These are phyloP conservation scores for Cicer judaicum DNA, from an alignment of 306 rosid genomes.

Conservation along the genomic window DNA sequence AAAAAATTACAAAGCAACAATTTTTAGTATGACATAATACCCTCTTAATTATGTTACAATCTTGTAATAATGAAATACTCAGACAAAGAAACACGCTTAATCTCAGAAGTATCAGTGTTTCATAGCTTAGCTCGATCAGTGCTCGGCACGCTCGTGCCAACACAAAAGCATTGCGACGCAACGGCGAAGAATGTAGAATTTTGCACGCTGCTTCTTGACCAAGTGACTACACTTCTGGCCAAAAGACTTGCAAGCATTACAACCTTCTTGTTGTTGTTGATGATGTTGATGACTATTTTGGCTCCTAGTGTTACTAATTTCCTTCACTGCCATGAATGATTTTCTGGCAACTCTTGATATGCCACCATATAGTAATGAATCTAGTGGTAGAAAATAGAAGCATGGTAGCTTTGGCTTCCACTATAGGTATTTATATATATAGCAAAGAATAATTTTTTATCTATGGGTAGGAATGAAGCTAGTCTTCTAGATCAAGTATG, in stretches of 20 bases:
- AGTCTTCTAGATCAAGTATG: slow-evolving; percentile 59
- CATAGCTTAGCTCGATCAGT: neutral
- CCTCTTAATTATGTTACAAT: slow-evolving; percentile 34
- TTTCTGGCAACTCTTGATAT: slow-evolving; percentile 34
- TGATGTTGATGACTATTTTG: slow-evolving; percentile 33
- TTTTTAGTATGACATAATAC: slow-evolving; percentile 34
- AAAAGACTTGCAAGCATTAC: slow-evolving; percentile 71
- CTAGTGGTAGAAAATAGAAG: slow-evolving; percentile 40
- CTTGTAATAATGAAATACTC: neutral
- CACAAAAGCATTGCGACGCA: slow-evolving; percentile 85
- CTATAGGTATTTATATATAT: slow-evolving; percentile 47
- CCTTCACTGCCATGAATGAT: slow-evolving; percentile 63
- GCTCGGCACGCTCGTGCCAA: slow-evolving; percentile 71
- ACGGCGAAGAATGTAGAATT: slow-evolving; percentile 87
- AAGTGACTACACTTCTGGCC: slow-evolving; percentile 80
- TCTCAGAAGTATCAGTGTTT: no score
- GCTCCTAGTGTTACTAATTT: slow-evolving; percentile 48
- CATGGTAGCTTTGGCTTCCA: slow-evolving; percentile 48
- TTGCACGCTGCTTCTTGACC: slow-evolving; percentile 85
- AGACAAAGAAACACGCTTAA: no score
- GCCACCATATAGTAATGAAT: slow-evolving; percentile 47
- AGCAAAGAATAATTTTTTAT: slow-evolving; percentile 34
- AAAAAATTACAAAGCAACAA: slow-evolving; percentile 25
- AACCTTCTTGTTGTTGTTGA: slow-evolving; percentile 40
- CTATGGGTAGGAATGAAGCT: slow-evolving; percentile 36